Percentiles rank a stretch among this genome's conserved stretches.
These are phyloP conservation scores for Saposhnikovia divaricata DNA, from an alignment of 129 eudicot genomes.

Conservation along the genomic window DNA sequence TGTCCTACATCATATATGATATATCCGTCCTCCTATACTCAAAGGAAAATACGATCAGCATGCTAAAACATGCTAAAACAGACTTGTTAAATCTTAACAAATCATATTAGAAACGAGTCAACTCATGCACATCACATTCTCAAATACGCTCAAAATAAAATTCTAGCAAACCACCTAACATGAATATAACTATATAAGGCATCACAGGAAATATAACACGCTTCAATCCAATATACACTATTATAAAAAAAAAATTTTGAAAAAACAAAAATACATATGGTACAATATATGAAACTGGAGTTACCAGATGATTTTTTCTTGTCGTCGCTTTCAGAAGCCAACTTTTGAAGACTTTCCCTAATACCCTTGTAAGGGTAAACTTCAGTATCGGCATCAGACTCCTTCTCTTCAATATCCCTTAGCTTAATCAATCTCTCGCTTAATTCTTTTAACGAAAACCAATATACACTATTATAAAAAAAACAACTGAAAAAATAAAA, in stretches of 20 bases:
- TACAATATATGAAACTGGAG: background rate
- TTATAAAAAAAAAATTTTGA: background rate
- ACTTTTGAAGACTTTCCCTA: constrained; percentile 17
- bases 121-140: background rate
- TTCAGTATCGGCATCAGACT: background rate
- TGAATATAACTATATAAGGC: too few species aligned
- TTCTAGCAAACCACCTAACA: background rate
- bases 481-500: too few species aligned
- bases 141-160: background rate
- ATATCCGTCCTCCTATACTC: too few species aligned
- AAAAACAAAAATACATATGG: background rate
- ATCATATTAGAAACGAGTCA: background rate
- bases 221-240: background rate
- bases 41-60: background rate
- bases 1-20: too few species aligned
- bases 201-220: too few species aligned
- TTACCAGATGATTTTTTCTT: constrained; percentile 8
- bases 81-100: too few species aligned
- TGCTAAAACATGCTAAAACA: too few species aligned
- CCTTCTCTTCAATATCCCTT: constrained; percentile 37
- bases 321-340: background rate
- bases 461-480: too few species aligned
- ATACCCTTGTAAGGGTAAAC: background rate
- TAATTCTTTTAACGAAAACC: constrained; percentile 50
- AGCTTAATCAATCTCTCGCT: constrained; percentile 39